A percentile compares a stretch with the other conserved stretches of the same genome.
Evolutionary conservation across 2,329 filamentous ascomycete species (phyloP).

Genomic region (Exophiala viscosa): DNA sequence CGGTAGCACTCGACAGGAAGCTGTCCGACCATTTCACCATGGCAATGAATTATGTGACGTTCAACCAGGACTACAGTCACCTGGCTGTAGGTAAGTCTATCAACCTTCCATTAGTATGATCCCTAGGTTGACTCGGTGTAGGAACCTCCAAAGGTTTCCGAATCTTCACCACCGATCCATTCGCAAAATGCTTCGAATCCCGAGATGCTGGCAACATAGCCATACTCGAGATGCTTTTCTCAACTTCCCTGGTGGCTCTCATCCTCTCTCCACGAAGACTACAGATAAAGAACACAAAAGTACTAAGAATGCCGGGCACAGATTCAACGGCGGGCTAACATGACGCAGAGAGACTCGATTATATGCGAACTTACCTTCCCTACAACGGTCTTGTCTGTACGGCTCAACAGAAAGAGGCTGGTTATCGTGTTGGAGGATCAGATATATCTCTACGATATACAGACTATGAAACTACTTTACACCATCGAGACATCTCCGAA

Average conservation of each 20-base stretch:
- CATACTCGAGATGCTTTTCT: constrained; percentile 98
- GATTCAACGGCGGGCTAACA: constrained; percentile 17
- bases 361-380: constrained; percentile 99
- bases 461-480: constrained; percentile 92
- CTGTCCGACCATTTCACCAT: constrained; percentile 44
- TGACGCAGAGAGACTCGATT: constrained; percentile 65
- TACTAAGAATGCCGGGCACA: constrained; percentile 38
- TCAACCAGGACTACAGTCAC: constrained; percentile 98
- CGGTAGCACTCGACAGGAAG: constrained; percentile 11
- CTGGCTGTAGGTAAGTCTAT: constrained; percentile 76
- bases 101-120: neutral
- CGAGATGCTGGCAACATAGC: constrained; percentile 85
- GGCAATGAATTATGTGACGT: constrained; percentile 95
- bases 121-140: constrained; percentile 37
- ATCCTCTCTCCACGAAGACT: constrained; percentile 87
- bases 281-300: constrained; percentile 97
- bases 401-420: constrained; percentile 88
- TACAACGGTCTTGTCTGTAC: constrained; percentile 89
- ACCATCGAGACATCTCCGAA: constrained; percentile 94
- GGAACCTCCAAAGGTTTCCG: constrained; percentile 91
- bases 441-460: constrained; percentile 97
- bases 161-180: constrained; percentile 95
- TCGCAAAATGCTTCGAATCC: constrained; percentile 89
- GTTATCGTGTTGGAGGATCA: constrained; percentile 93
- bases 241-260: constrained; percentile 89